A percentile compares a stretch with the other conserved stretches of the same genome.
Conservation (phyloP, 176 grass and related monocot species). For the Lolium perenne region DNA sequence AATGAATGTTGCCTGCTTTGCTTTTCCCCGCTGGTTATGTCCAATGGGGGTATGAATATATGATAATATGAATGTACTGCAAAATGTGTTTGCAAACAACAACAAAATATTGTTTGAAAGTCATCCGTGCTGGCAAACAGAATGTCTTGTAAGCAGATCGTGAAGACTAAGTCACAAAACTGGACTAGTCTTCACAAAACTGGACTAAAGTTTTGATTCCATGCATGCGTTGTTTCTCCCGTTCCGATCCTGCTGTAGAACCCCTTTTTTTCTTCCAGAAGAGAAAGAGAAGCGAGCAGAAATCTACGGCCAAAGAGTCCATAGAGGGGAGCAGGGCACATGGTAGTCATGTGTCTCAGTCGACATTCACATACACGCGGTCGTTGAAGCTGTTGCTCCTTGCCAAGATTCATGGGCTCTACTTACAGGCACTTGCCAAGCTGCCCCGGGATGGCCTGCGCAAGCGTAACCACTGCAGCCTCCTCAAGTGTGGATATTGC, state of each 20-base stretch:
- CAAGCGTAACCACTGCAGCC: neutral
- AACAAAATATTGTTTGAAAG: neutral
- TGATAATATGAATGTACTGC: too few relatives aligned
- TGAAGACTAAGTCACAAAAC: too few relatives aligned
- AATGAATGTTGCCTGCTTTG: neutral
- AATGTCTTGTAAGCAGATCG: neutral
- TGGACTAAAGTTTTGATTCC: too few relatives aligned
- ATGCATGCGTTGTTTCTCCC: too few relatives aligned
- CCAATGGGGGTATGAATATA: too few relatives aligned
- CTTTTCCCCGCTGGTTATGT: neutral
- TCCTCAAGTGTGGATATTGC: constrained; percentile 9
- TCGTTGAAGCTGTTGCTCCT: neutral
- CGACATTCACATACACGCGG: neutral
- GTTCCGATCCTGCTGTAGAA: too few relatives aligned
- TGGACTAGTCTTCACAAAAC: too few relatives aligned
- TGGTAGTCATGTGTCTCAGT: neutral
- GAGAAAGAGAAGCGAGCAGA: neutral
- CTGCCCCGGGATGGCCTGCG: neutral
- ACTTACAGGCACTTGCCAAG: constrained; percentile 3
- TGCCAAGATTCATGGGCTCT: constrained; percentile 22
- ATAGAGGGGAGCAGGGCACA: neutral
- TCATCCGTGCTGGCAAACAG: neutral
- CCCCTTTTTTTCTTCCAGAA: neutral
- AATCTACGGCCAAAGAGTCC: neutral
- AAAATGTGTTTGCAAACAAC: neutral